These are phyloP conservation scores for Gossypium davidsonii DNA, from an alignment of 441 rosid species.

Conservation along the genomic window DNA sequence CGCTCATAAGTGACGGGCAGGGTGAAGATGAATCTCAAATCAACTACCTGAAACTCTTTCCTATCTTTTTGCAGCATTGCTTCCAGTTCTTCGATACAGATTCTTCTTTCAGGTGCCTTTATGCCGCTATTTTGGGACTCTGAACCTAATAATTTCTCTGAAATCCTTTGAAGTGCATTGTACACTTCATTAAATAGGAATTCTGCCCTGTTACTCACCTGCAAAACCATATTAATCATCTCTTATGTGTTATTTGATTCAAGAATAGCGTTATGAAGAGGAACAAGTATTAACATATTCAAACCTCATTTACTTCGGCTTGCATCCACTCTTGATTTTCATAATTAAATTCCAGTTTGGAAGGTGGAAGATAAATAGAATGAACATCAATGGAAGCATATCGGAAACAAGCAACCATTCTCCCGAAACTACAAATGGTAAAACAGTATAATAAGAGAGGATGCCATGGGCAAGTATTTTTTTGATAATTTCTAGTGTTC, in stretches of 20 bases:
- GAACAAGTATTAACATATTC: constrained; percentile 14
- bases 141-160: constrained; percentile 28
- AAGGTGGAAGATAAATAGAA: constrained; percentile 62
- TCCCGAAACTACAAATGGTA: constrained; percentile 47
- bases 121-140: constrained; percentile 28
- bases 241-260: constrained; percentile 13
- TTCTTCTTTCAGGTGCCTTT: constrained; percentile 29
- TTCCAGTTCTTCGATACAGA: constrained; percentile 43
- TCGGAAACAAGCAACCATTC: constrained; percentile 73
- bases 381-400: constrained; percentile 66
- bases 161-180: constrained; percentile 41
- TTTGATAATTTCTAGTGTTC: not conserved
- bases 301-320: constrained; percentile 41
- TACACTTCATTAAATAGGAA: constrained; percentile 49
- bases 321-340: constrained; percentile 54
- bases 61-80: constrained; percentile 46
- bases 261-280: constrained; percentile 5
- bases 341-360: constrained; percentile 51
- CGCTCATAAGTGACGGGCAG: not conserved
- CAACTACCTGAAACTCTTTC: constrained; percentile 54
- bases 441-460: constrained; percentile 24
- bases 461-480: not conserved
- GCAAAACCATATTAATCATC: constrained; percentile 17
- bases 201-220: constrained; percentile 48
- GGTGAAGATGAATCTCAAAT: constrained; percentile 13